Conservation (phyloP, 1,284 basidiomycete genomes). For the Cutaneotrichosporon sp. region DNA sequence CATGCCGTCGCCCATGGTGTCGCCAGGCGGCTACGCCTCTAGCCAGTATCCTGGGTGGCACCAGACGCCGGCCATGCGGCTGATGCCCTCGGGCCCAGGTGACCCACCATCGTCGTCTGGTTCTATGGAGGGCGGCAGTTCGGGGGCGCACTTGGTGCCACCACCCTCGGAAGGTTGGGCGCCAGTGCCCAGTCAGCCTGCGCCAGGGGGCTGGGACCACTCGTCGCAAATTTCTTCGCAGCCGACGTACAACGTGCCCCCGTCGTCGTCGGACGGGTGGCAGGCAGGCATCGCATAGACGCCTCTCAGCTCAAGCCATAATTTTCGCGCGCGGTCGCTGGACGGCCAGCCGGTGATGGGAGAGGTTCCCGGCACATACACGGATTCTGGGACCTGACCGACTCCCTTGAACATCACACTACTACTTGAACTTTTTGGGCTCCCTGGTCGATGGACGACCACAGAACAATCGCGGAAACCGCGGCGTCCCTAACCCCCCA, state of each 20-base stretch:
- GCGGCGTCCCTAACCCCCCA: not conserved
- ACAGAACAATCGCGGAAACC: not conserved
- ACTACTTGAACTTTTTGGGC: not conserved
- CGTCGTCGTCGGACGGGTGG: conserved; percentile 12
- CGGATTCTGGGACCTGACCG: not conserved
- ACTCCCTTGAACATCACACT: too few species aligned
- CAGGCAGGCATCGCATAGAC: conserved; percentile 15
- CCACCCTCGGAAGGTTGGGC: conserved; percentile 10
- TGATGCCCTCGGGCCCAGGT: conserved; percentile 4
- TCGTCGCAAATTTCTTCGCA: conserved; percentile 13
- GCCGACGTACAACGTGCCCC: not conserved
- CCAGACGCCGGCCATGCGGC: conserved; percentile 8
- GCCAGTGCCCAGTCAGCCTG: not conserved
- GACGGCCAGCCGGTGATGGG: not conserved
- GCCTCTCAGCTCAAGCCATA: not conserved
- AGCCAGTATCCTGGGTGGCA: conserved; percentile 15
- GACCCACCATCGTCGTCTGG: conserved; percentile 17
- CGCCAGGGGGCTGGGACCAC: conserved; percentile 13
- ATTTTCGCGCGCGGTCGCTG: not conserved
- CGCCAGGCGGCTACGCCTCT: conserved; percentile 4
- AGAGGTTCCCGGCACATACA: too few species aligned
- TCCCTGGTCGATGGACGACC: not conserved
- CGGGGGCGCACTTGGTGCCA: conserved; percentile 7
- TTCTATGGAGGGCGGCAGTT: conserved; percentile 14
- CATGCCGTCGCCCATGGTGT: conserved; percentile 17